These are phyloP conservation scores for Ceratocystis albifundus DNA, from an alignment of 2,329 filamentous ascomycete species.

Conservation along the genomic window DNA sequence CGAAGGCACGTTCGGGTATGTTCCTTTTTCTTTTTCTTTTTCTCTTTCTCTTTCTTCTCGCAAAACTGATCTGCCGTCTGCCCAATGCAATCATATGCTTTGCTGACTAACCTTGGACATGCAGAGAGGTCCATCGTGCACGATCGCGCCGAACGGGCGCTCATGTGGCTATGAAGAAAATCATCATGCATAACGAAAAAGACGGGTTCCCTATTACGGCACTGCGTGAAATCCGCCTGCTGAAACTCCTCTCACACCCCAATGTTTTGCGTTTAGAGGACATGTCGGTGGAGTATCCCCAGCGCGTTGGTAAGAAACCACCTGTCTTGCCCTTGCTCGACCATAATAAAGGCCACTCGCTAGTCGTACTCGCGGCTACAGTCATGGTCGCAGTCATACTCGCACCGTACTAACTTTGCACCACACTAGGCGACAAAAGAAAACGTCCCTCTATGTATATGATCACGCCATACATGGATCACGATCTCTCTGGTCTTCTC, in stretches of 20 bases:
- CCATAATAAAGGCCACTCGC: background rate
- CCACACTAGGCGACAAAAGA: constrained; percentile 51
- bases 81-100: background rate
- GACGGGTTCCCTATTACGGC: constrained; percentile 99
- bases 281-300: constrained; percentile 80
- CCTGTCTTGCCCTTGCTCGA: constrained; percentile 24
- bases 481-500: constrained; percentile 91
- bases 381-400: background rate
- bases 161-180: constrained; percentile 89
- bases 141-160: constrained; percentile 61
- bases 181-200: constrained; percentile 98
- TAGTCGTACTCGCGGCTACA: no score
- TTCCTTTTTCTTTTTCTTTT: constrained; percentile 32
- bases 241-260: constrained; percentile 85
- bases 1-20: constrained; percentile 76
- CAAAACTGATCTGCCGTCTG: background rate
- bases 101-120: constrained; percentile 18
- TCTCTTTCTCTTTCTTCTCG: constrained; percentile 32
- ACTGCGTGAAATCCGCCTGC: constrained; percentile 89
- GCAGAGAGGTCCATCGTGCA: constrained; percentile 73
- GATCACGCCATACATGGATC: constrained; percentile 98
- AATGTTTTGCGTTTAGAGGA: constrained; percentile 84
- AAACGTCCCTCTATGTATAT: constrained; percentile 90
- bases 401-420: background rate
- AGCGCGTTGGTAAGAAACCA: constrained; percentile 43